phyloP scores from a whole-genome alignment of 2,329 filamentous ascomycete genomes.

The Xylariomycetidae sp. region DNA sequence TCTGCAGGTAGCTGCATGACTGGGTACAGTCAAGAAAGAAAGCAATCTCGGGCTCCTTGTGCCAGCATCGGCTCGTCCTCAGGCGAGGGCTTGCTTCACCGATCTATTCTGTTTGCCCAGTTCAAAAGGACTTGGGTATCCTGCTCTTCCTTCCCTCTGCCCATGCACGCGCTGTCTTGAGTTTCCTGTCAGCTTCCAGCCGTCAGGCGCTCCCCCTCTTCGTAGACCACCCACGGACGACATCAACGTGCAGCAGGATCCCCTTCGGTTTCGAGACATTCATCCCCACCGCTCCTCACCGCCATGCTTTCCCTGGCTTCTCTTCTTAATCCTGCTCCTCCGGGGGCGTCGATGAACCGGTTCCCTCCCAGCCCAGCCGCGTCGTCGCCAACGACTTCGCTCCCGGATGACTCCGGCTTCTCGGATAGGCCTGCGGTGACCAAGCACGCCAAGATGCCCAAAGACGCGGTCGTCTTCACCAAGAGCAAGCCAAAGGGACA shows the following conservation, averaged over 20 bases:
- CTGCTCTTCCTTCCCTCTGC: constrained; percentile 20
- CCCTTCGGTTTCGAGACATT: constrained; percentile 34
- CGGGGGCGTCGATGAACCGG: constrained; percentile 34
- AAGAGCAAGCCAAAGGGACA: constrained; percentile 58
- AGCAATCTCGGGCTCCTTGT: constrained; percentile 33
- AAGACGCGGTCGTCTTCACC: constrained; percentile 57
- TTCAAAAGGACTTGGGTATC: constrained; percentile 30
- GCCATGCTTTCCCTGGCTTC: constrained; percentile 60
- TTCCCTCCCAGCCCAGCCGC: constrained; percentile 36
- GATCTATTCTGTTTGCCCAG: constrained; percentile 32
- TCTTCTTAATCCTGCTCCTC: constrained; percentile 57
- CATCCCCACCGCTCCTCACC: constrained; percentile 24
- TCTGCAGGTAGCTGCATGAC: constrained; percentile 34
- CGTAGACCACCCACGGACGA: constrained; percentile 15
- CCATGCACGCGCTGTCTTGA: constrained; percentile 31
- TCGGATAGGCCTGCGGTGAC: constrained; percentile 24
- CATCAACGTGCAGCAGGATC: constrained; percentile 25
- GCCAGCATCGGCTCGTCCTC: constrained; percentile 25
- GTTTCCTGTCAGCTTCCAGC: constrained; percentile 18
- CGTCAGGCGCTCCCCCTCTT: constrained; percentile 21
- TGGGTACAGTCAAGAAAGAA: constrained; percentile 32
- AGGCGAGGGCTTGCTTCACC: constrained; percentile 27
- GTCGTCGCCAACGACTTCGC: constrained; percentile 29
- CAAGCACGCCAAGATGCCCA: constrained; percentile 59
- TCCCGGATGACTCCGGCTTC: constrained; percentile 26